Percentiles rank a stretch among this genome's conserved stretches.
Evolutionary conservation across 352 stramenopile genomes (phyloP).

Genomic region (Pythium aquatile): DNA sequence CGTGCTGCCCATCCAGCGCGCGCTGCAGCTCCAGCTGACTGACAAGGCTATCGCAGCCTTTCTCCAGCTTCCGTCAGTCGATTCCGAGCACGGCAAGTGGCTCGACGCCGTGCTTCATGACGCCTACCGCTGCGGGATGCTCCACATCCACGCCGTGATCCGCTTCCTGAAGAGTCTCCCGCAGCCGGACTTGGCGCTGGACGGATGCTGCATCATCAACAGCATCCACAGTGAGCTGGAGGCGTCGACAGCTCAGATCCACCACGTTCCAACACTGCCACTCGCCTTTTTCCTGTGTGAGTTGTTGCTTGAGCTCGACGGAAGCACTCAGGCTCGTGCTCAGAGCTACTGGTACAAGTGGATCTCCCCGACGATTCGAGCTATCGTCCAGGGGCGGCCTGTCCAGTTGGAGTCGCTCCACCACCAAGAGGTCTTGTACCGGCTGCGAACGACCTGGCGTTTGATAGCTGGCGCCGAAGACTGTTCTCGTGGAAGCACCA

Average conservation of each 20-base stretch:
- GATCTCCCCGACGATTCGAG: slow-evolving; percentile 33
- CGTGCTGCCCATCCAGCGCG: slow-evolving; percentile 16
- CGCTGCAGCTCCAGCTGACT: slow-evolving; percentile 54
- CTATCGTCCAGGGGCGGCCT: slow-evolving; percentile 38
- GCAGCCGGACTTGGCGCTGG: slow-evolving; percentile 69
- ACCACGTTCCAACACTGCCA: slow-evolving; percentile 55
- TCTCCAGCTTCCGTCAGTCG: slow-evolving; percentile 56
- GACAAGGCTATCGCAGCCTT: slow-evolving; percentile 53
- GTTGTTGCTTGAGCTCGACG: slow-evolving; percentile 63
- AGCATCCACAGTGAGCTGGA: slow-evolving; percentile 46
- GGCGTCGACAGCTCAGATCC: slow-evolving; percentile 28
- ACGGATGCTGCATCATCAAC: slow-evolving; percentile 70
- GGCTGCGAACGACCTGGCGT: slow-evolving; percentile 23
- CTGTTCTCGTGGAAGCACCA: slow-evolving; percentile 39
- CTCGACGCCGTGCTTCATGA: slow-evolving; percentile 59
- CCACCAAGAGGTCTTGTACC: slow-evolving; percentile 32
- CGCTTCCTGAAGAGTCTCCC: slow-evolving; percentile 69
- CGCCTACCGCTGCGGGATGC: slow-evolving; percentile 60
- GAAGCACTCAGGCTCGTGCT: slow-evolving; percentile 29
- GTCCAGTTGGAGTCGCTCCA: not conserved
- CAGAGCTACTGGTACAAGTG: slow-evolving; percentile 28
- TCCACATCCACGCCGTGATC: slow-evolving; percentile 61
- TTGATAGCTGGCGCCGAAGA: slow-evolving; percentile 27
- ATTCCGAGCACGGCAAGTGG: slow-evolving; percentile 38
- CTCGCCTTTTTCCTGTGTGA: slow-evolving; percentile 71